These are phyloP conservation scores for Excoecaria cochinchinensis DNA, from an alignment of 345 rosid genomes.

Conservation along the genomic window DNA sequence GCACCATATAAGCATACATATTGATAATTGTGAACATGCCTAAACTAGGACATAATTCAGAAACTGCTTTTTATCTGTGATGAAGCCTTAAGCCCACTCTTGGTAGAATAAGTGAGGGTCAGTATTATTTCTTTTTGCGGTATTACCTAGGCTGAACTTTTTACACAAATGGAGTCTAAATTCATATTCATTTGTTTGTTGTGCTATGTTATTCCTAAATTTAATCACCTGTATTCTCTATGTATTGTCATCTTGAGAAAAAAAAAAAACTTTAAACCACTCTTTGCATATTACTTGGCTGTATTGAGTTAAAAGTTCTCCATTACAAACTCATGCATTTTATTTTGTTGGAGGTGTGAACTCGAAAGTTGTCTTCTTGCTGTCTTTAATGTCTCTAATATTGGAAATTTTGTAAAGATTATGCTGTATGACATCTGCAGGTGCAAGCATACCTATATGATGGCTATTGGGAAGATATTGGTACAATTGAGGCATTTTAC, in stretches of 20 bases:
- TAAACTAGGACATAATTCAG: too few relatives aligned
- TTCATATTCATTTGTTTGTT: not conserved
- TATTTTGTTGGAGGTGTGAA: not conserved
- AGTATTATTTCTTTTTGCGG: not conserved
- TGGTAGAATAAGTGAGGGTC: too few relatives aligned
- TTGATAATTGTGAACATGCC: too few relatives aligned
- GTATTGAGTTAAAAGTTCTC: not conserved
- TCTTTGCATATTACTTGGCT: not conserved
- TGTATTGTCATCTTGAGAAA: not conserved
- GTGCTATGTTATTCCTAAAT: not conserved
- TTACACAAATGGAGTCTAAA: not conserved
- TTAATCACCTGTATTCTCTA: not conserved
- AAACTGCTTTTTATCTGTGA: too few relatives aligned
- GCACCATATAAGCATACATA: too few relatives aligned
- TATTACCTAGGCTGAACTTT: not conserved
- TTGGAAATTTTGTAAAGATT: not conserved
- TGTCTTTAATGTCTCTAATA: not conserved
- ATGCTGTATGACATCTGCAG: conserved; percentile 32
- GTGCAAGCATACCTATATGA: conserved; percentile 97
- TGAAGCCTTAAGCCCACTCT: too few relatives aligned
- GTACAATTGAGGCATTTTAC: conserved; percentile 94
- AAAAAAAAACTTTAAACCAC: not conserved
- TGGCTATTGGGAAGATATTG: conserved; percentile 99
- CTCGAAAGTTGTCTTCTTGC: not conserved
- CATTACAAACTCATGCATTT: not conserved